phyloP scores from a whole-genome alignment of 225 moss, liverwort and hornwort species.

The Marchantia polymorpha region DNA sequence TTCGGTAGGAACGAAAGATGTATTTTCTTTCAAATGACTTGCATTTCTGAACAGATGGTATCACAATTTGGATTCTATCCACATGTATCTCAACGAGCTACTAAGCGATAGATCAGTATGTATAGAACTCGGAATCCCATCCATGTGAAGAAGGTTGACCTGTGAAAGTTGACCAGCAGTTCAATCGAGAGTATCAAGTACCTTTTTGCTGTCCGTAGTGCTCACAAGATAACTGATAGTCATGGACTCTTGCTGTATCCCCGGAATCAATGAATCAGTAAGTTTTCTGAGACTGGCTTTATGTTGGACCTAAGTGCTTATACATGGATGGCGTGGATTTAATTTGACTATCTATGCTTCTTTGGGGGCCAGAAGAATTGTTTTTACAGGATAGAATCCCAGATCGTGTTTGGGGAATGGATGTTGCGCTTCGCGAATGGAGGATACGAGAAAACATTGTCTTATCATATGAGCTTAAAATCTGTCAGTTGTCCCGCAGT shows the following conservation, averaged over 20 bases:
- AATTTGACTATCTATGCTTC: not conserved
- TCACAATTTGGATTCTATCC: constrained; percentile 19
- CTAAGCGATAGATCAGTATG: constrained; percentile 17
- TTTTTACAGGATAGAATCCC: too few relatives aligned
- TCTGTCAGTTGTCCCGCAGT: too few relatives aligned
- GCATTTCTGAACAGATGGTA: constrained; percentile 20
- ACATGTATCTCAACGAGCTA: constrained; percentile 3
- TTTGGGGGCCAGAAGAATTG: too few relatives aligned
- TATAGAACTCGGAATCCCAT: constrained; percentile 8
- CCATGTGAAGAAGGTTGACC: constrained; percentile 18
- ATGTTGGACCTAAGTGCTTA: not conserved
- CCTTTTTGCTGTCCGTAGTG: constrained; percentile 4
- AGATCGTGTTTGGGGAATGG: too few relatives aligned
- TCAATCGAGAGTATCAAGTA: constrained; percentile 8
- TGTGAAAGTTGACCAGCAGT: constrained; percentile 5
- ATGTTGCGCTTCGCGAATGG: too few relatives aligned
- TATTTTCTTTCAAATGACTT: constrained; percentile 16
- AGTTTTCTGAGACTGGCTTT: not conserved
- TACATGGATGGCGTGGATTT: not conserved
- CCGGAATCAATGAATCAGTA: constrained; percentile 6
- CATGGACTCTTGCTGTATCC: constrained; percentile 11
- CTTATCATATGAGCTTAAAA: too few relatives aligned
- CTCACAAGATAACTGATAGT: not conserved
- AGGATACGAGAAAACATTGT: too few relatives aligned
- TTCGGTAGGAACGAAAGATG: constrained; percentile 15